Percentiles rank a stretch among this genome's conserved stretches.
Evolutionary conservation across 2,329 filamentous ascomycete species (phyloP).

Genomic region (Sporothrix pallida): DNA sequence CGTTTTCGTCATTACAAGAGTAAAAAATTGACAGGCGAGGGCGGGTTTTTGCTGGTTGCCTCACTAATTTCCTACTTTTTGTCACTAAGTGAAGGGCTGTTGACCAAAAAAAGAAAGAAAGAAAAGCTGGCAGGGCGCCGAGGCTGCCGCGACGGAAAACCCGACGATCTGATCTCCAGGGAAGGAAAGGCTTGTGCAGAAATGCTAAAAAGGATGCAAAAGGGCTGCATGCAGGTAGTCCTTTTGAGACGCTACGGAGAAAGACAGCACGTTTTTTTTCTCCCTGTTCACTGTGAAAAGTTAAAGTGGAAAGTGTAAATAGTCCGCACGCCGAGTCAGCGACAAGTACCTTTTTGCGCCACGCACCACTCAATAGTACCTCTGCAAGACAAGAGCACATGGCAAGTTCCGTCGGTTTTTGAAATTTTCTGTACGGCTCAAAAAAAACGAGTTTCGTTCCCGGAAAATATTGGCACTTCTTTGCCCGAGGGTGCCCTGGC

Average conservation of each 20-base stretch:
- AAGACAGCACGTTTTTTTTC: not conserved
- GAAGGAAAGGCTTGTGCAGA: not conserved
- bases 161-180: conserved; percentile 6
- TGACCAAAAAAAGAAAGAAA: not conserved
- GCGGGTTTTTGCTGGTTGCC: not conserved
- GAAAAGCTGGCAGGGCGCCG: not conserved
- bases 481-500: not conserved
- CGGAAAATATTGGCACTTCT: not conserved
- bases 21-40: not conserved
- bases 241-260: conserved; percentile 3
- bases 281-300: not conserved
- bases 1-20: not conserved
- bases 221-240: not conserved
- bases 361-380: not conserved
- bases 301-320: not conserved
- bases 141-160: not conserved
- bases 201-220: not conserved
- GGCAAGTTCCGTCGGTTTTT: not conserved
- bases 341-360: not conserved
- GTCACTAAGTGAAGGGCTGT: not conserved
- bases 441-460: not conserved
- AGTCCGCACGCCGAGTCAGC: not conserved
- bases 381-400: not conserved
- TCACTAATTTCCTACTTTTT: no score
- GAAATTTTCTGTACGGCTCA: not conserved